Evolutionary conservation across 306 rosid species (phyloP), one percentile per base, ranked within the genome.

Genomic region (Cucumis hystrix): DNA sequence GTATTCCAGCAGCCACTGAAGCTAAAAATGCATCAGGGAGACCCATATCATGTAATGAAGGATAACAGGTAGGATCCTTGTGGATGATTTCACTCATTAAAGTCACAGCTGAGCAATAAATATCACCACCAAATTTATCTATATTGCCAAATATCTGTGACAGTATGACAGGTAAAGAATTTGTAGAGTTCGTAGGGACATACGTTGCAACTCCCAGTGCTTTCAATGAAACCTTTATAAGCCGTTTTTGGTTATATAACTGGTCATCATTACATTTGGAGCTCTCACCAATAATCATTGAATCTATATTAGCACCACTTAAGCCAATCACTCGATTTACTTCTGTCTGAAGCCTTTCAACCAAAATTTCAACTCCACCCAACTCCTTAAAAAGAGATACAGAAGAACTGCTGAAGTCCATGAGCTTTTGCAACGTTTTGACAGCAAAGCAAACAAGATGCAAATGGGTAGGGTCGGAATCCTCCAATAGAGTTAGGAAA

Each of bases 21-120:
- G 93, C 86, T 80, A 94, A 80, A 86, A 94, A 94, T 63, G 95
- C 96, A 79, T 87, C 89, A 45, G 98, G 98, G 76, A 94, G 98
- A 76, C 97, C 97, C 92, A 90, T 84, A 80, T 94, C 98, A 82
- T 90, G 96, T 83, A 94, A 79, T 84, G 86, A 79, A 80, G 93
- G 79, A 84, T 87, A 94, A 80, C 88, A 90, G 28, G 97, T 94
- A 70, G 98, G 97, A 79, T 94, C 98, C 83, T 89, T 94, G 89
- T 94, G 98, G 84, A 94, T 94, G 61, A 91, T 90, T 88, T 94
- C 98, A 86, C 97, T 94, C 97, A 94, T 87, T 65, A 94, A 92
- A 75, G 97, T 92, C 85, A 90, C 98, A 78, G 98, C 98, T 52
- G 98, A 94, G 86, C 87, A 86, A 87, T 92, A 94, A 84, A 94